Conservation (phyloP, 441 rosid species). For the Populus hybrid region DNA sequence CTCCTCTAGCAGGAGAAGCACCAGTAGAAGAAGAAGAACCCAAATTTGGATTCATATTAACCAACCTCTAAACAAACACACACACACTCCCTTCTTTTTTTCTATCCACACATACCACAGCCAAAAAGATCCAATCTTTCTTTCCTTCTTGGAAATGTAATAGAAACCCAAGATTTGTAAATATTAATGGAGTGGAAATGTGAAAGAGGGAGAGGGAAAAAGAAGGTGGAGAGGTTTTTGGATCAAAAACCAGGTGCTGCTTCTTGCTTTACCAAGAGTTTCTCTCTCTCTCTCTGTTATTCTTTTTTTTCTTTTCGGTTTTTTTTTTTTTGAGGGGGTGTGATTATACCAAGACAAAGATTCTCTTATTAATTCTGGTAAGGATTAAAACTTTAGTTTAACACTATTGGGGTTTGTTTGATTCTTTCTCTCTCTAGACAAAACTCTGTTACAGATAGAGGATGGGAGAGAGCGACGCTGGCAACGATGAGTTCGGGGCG, state of each 20-base stretch:
- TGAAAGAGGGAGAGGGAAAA: neutral
- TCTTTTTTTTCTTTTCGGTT: too few relatives aligned
- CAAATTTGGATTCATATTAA: slow-evolving; percentile 16
- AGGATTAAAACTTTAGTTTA: neutral
- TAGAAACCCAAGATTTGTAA: neutral
- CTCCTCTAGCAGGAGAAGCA: neutral
- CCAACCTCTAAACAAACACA: neutral
- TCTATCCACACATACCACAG: neutral
- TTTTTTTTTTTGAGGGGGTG: neutral
- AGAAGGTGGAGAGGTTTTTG: slow-evolving; percentile 3
- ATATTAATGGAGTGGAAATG: neutral
- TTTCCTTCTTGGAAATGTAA: neutral
- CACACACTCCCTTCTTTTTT: neutral
- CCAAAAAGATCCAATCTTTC: neutral
- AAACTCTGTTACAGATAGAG: neutral
- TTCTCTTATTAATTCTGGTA: neutral
- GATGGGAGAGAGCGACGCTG: neutral
- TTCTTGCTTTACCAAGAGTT: neutral
- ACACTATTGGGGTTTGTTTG: neutral
- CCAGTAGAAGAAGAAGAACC: slow-evolving; percentile 1
- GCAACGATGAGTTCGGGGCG: slow-evolving; percentile 23
- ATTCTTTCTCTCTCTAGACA: neutral
- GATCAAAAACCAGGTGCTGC: slow-evolving; percentile 6
- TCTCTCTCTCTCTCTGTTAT: neutral
- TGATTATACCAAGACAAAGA: slow-evolving; percentile 14